These are phyloP conservation scores for Mrakia frigida DNA, from an alignment of 768 basidiomycete genomes.

Conservation along the genomic window DNA sequence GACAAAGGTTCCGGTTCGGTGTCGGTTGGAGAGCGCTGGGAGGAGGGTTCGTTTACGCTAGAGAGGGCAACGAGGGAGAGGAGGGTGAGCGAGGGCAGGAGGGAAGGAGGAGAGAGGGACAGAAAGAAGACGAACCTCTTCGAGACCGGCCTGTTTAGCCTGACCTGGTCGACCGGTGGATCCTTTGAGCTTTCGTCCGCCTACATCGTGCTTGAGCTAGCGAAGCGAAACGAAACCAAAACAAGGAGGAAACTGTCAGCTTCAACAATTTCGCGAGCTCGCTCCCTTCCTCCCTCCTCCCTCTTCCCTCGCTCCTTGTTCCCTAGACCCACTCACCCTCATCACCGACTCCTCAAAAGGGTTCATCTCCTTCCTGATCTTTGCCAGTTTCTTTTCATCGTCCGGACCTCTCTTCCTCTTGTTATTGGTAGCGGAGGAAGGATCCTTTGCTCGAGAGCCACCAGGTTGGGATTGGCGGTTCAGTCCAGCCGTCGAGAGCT, in stretches of 20 bases:
- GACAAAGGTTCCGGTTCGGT: slow-evolving; percentile 75
- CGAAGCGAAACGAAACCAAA: too few species aligned
- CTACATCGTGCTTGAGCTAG: slow-evolving; percentile 65
- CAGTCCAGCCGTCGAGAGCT: slow-evolving; percentile 74
- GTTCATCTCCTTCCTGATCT: slow-evolving; percentile 80
- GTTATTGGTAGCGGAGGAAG: slow-evolving; percentile 37
- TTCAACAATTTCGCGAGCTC: background rate
- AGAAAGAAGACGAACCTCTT: slow-evolving; percentile 56
- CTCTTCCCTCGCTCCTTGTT: background rate
- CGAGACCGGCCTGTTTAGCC: slow-evolving; percentile 83
- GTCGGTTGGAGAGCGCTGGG: slow-evolving; percentile 74
- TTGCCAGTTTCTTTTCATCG: slow-evolving; percentile 68
- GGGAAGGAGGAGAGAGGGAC: background rate
- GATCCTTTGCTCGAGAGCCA: slow-evolving; percentile 53
- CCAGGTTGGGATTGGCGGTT: slow-evolving; percentile 52
- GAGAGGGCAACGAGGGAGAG: background rate
- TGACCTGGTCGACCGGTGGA: slow-evolving; percentile 74
- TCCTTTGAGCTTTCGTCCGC: slow-evolving; percentile 79
- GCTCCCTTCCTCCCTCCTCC: background rate
- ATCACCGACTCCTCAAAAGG: slow-evolving; percentile 92
- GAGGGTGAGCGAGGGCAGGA: background rate
- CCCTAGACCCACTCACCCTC: slow-evolving; percentile 53
- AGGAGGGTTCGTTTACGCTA: slow-evolving; percentile 82
- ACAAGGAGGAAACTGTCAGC: background rate
- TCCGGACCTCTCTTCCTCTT: slow-evolving; percentile 63